Percentiles rank a stretch among this genome's conserved stretches.
These are phyloP conservation scores for Monosporozyma unispora DNA, from an alignment of 805 yeast genomes.

Conservation along the genomic window DNA sequence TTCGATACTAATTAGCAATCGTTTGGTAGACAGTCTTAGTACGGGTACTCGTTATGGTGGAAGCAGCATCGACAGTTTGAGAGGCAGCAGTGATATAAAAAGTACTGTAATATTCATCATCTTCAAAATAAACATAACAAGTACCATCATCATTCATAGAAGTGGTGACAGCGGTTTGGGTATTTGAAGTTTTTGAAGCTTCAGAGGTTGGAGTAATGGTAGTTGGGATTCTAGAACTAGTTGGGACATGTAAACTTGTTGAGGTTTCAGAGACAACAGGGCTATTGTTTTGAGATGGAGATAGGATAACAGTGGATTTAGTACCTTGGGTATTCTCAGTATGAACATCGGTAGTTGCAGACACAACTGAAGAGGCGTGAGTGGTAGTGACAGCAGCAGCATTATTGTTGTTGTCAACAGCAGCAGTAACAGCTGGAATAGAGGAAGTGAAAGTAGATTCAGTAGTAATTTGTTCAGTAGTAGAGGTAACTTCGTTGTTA, in stretches of 20 bases:
- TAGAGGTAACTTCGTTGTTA: constrained; percentile 21
- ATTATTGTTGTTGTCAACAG: not conserved
- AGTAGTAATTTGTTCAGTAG: constrained; percentile 21
- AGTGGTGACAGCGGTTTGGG: not conserved
- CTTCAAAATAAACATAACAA: constrained; percentile 21
- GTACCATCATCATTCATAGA: constrained; percentile 15
- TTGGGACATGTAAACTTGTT: not conserved
- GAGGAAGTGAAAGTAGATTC: constrained; percentile 16
- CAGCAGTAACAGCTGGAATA: constrained; percentile 6
- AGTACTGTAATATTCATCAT: constrained; percentile 27
- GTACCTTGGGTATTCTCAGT: not conserved
- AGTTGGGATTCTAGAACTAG: constrained; percentile 11
- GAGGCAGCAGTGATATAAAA: constrained; percentile 21
- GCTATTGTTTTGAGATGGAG: not conserved
- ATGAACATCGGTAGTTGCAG: not conserved
- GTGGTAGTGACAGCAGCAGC: not conserved
- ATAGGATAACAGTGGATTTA: not conserved
- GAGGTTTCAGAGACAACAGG: not conserved
- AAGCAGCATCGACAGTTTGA: constrained; percentile 29
- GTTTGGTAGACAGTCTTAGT: constrained; percentile 17
- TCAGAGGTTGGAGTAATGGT: constrained; percentile 7
- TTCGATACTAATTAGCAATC: constrained; percentile 4
- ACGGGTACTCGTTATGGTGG: constrained; percentile 27
- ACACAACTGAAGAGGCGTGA: constrained; percentile 20
- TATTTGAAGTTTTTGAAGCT: not conserved